Conservation (phyloP, 345 rosid species). For the Brassica juncea region DNA sequence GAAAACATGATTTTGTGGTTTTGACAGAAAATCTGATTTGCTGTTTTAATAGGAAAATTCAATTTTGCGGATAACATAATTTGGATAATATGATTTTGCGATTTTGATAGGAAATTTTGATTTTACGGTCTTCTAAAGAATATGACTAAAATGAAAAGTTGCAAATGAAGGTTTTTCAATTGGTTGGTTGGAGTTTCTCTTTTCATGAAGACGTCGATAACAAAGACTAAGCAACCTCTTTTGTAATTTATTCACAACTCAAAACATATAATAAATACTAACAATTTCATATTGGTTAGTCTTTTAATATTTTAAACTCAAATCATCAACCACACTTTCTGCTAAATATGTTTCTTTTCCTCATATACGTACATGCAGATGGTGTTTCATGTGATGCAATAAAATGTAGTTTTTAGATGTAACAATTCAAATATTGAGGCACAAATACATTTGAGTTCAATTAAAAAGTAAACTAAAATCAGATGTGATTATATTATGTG, state of each 20-base stretch:
- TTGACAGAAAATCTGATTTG: too few species aligned
- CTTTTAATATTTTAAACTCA: neutral
- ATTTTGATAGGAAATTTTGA: neutral
- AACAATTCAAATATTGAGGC: neutral
- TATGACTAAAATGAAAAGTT: neutral
- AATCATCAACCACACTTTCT: neutral
- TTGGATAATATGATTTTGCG: too few species aligned
- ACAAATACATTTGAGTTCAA: neutral
- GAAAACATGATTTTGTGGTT: too few species aligned
- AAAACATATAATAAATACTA: too few species aligned
- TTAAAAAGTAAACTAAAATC: too few species aligned
- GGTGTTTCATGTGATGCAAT: neutral
- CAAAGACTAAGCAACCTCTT: conserved; percentile 29
- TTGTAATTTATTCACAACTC: too few species aligned
- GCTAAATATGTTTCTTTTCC: neutral
- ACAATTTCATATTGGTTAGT: neutral
- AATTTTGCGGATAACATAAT: too few species aligned
- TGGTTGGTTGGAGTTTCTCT: conserved; percentile 25
- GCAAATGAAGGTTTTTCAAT: conserved; percentile 14
- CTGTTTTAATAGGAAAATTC: too few species aligned
- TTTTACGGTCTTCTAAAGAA: neutral
- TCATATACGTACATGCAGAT: conserved; percentile 2
- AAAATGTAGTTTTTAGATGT: conserved; percentile 10
- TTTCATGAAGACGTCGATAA: conserved; percentile 26
- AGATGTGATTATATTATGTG: too few species aligned